Base-by-base conservation (phyloP, 140 eudicot genomes). In the Ambrosia hybrid region DNA sequence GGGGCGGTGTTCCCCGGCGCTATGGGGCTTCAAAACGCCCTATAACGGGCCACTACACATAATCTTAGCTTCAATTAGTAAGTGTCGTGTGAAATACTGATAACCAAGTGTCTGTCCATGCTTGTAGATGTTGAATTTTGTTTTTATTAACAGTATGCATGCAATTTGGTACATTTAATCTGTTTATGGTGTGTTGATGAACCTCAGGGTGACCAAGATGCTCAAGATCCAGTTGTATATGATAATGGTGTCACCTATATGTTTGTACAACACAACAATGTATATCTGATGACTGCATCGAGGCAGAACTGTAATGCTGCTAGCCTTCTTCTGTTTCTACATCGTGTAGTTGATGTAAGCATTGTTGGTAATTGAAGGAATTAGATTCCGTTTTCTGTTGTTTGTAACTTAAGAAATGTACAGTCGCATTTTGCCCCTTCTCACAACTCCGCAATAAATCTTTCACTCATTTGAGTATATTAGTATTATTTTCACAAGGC, bases 231-330 rank as follows among this genome's bases (percentile, higher is more conserved):
- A 67, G 97, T 95, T 73, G 96, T 83, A 60, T 76, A 83, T 76
- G 99, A 95, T 73, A 78, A 86, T 85, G 99, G 99, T 55, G 88
- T 95, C 12, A 91, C 96, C 41, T 95, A 95, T 76, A 88, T 95
- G 99, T 91, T 86, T 71, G 84, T 94, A 73, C 99, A 95, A 78
- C 99, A 95, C 89, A 91, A 84, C 85, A 95, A 95, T 91, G 92
- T 95, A 17, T 95, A 91, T 71, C 83, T 95, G 73, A 91, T 95
- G 96, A 82, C 74, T 67, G 99, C 99, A 48, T 77, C 96, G 3
- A 84, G 99, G 83, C 99, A 95, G 83, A 91, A 95, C 96, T 95
- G 99, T 83, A 88, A 95, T 88, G 99, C 99, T 43, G 95, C 99
- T 16, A 88, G 99, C 81, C 86, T 84, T 72, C 95, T 95, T 75